Conservation (phyloP, 306 rosid species). For the Mucuna pruriens region DNA sequence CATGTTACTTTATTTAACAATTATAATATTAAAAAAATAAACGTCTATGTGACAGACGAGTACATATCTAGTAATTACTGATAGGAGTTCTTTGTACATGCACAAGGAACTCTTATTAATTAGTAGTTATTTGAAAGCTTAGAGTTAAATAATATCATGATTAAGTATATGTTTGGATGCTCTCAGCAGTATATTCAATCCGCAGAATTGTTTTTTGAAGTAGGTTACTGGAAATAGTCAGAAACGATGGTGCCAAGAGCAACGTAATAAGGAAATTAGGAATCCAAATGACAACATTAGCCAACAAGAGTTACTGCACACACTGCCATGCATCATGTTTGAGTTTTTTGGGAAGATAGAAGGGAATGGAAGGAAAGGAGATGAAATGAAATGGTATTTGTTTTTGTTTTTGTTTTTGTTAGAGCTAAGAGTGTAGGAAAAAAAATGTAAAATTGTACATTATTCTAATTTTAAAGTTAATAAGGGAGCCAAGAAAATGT, state of each 20-base stretch:
- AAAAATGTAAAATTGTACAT: no score
- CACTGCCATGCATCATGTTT: background rate
- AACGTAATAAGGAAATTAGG: background rate
- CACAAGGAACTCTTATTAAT: background rate
- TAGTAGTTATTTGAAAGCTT: background rate
- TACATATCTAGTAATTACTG: no score
- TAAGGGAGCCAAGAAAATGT: no score
- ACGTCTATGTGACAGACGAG: no score
- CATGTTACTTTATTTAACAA: no score
- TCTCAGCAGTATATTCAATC: background rate
- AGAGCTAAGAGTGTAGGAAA: no score
- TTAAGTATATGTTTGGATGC: background rate
- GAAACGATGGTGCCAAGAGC: background rate
- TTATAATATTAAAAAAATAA: no score
- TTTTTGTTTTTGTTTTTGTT: no score
- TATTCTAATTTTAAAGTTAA: no score
- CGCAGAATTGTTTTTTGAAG: background rate
- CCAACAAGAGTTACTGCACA: background rate
- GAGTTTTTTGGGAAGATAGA: no score
- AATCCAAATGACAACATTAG: background rate
- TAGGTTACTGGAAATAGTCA: background rate
- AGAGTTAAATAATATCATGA: background rate
- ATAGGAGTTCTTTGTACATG: background rate
- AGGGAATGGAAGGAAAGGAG: no score
- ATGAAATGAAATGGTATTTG: no score